A percentile compares a stretch with the other conserved stretches of the same genome.
phyloP scores from a whole-genome alignment of 106 monocot genomes.

The Cymbidium sinense region DNA sequence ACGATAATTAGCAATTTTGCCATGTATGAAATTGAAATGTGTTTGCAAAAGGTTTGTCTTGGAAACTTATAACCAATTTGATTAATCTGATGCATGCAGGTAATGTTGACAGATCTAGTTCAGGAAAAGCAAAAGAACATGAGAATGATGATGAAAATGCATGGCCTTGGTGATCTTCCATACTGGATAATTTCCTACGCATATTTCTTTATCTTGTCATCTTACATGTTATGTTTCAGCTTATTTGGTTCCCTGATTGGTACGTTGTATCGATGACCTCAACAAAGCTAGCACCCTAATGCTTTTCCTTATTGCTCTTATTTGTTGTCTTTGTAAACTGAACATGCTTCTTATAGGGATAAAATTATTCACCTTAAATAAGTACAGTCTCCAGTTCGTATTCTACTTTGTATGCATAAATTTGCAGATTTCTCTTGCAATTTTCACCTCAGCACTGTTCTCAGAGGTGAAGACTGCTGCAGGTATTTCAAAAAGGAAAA shows the following conservation, averaged over 20 bases:
- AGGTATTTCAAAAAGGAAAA: slow-evolving; percentile 20
- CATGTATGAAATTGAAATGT: too few species aligned
- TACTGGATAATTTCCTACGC: slow-evolving; percentile 58
- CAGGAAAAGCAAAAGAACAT: slow-evolving; percentile 69
- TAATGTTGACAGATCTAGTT: slow-evolving; percentile 53
- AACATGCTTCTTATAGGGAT: slow-evolving; percentile 18
- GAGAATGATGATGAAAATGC: slow-evolving; percentile 79
- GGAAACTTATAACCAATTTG: neutral
- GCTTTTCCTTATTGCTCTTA: neutral
- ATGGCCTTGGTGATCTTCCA: slow-evolving; percentile 62
- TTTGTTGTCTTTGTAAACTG: neutral
- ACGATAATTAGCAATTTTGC: too few species aligned
- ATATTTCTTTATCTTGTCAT: slow-evolving; percentile 50
- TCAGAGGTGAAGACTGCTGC: slow-evolving; percentile 39
- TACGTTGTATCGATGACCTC: slow-evolving; percentile 7
- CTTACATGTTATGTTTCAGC: slow-evolving; percentile 39
- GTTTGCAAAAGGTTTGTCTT: too few species aligned
- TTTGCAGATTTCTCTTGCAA: slow-evolving; percentile 45
- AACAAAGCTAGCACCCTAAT: neutral
- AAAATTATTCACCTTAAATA: slow-evolving; percentile 35
- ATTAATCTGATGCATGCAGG: slow-evolving; percentile 25
- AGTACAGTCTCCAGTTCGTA: slow-evolving; percentile 29
- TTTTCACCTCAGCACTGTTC: slow-evolving; percentile 28
- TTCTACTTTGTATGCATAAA: slow-evolving; percentile 44
- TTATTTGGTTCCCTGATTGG: slow-evolving; percentile 52